Evolutionary conservation across 768 basidiomycete species (phyloP).

Genomic region (Rhodotorula toruloides): DNA sequence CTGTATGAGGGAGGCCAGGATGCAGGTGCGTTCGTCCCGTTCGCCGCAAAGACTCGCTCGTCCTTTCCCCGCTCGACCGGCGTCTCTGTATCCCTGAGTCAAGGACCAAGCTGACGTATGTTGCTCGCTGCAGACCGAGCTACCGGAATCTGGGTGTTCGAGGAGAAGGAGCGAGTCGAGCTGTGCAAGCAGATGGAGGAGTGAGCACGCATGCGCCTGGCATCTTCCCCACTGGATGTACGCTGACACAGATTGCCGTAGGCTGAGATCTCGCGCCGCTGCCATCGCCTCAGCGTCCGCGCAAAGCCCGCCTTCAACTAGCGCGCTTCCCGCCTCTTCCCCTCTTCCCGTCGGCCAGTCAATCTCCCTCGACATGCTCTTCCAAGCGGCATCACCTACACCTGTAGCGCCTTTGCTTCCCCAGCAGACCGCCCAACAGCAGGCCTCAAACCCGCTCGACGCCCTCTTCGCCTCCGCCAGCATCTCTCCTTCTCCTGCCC

Average conservation of each 20-base stretch:
- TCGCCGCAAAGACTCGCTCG: no score
- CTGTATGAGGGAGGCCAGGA: conserved; percentile 29
- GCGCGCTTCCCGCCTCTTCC: background rate
- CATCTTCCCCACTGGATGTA: no score
- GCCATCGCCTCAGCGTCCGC: conserved; percentile 6
- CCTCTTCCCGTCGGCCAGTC: conserved; percentile 21
- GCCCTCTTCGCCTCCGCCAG: conserved; percentile 14
- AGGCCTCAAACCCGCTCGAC: conserved; percentile 17
- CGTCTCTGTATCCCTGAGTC: background rate
- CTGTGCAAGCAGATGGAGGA: conserved; percentile 38
- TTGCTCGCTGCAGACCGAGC: conserved; percentile 27
- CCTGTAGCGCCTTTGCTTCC: background rate
- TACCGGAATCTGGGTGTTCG: conserved; percentile 42
- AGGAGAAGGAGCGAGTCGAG: conserved; percentile 35
- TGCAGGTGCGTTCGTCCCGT: conserved; percentile 4
- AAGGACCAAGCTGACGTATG: background rate
- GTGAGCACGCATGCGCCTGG: no score
- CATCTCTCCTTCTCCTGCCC: background rate
- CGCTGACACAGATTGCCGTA: no score
- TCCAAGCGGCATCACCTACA: conserved; percentile 10
- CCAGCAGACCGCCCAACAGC: background rate
- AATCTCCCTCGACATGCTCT: conserved; percentile 41
- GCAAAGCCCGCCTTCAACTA: background rate
- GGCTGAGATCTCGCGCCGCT: no score
- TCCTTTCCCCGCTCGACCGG: background rate